A percentile compares a stretch with the other conserved stretches of the same genome.
Evolutionary conservation across 192 early-diverging fungal genomes (phyloP).

Genomic region (Paraglomus brasilianum): DNA sequence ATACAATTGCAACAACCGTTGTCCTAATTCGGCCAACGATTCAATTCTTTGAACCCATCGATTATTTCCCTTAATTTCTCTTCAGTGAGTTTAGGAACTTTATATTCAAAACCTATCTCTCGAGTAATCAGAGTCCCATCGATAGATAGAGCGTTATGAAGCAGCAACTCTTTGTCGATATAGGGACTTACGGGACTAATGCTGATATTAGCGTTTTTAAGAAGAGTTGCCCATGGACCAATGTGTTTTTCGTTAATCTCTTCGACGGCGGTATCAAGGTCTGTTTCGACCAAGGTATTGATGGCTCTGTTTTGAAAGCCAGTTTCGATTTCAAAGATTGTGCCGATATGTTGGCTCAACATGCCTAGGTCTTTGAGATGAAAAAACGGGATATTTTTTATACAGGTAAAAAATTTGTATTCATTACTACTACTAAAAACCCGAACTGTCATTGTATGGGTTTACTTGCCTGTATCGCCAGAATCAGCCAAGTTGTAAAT

Average conservation of each 20-base stretch:
- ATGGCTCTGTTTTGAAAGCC: constrained; percentile 74
- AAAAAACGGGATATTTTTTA: neutral
- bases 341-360: constrained; percentile 66
- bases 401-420: neutral
- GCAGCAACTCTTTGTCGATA: constrained; percentile 87
- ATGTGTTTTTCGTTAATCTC: constrained; percentile 94
- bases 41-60: constrained; percentile 73
- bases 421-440: neutral
- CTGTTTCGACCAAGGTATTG: constrained; percentile 65
- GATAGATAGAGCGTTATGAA: constrained; percentile 80
- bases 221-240: constrained; percentile 87
- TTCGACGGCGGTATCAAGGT: constrained; percentile 82
- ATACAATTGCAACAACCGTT: too few relatives aligned
- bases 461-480: constrained; percentile 75
- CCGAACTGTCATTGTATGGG: neutral
- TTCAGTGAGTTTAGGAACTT: constrained; percentile 63
- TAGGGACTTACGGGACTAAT: constrained; percentile 92
- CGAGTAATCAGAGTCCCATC: constrained; percentile 80
- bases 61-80: constrained; percentile 70
- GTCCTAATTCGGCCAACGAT: constrained; percentile 74
- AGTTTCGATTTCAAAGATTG: constrained; percentile 80
- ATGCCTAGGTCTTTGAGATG: constrained; percentile 73
- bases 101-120: constrained; percentile 69
- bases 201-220: constrained; percentile 64
- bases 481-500: constrained; percentile 88